Evolutionary conservation across 768 basidiomycete species (phyloP).

Genomic region (Suillus brevipes): DNA sequence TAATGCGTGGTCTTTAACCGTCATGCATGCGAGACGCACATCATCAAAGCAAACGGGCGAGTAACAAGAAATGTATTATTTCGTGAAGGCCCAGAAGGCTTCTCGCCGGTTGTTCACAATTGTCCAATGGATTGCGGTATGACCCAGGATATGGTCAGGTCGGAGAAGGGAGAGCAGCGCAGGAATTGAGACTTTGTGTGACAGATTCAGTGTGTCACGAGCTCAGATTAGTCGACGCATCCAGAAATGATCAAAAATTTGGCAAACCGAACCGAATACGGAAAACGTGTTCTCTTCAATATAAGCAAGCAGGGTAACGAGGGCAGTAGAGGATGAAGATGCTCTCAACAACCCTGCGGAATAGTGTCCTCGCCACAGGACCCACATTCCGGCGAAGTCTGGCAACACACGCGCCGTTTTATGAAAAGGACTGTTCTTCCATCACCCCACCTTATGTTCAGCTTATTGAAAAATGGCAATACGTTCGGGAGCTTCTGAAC

Average conservation of each 20-base stretch:
- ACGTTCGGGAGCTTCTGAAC: slow-evolving; percentile 66
- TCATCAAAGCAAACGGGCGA: too few relatives aligned
- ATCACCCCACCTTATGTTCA: slow-evolving; percentile 85
- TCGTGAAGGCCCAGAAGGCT: too few relatives aligned
- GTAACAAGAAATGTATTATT: too few relatives aligned
- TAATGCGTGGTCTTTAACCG: too few relatives aligned
- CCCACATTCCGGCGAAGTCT: slow-evolving; percentile 31
- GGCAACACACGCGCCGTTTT: slow-evolving; percentile 41
- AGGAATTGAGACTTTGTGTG: too few relatives aligned
- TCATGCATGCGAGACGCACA: too few relatives aligned
- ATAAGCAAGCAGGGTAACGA: neutral
- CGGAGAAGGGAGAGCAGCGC: too few relatives aligned
- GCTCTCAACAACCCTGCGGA: slow-evolving; percentile 23
- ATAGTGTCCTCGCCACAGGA: slow-evolving; percentile 14
- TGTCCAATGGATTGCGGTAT: too few relatives aligned
- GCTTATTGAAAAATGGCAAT: slow-evolving; percentile 68
- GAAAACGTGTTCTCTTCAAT: neutral
- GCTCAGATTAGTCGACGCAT: neutral
- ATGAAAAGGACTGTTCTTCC: slow-evolving; percentile 60
- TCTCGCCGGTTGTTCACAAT: too few relatives aligned
- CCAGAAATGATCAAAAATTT: slow-evolving; percentile 5
- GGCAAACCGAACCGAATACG: slow-evolving; percentile 1
- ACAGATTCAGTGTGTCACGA: too few relatives aligned
- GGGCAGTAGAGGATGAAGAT: slow-evolving; percentile 13
- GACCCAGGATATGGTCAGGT: too few relatives aligned